These are phyloP conservation scores for Protomyces gravidus DNA, from an alignment of 1,139 yeast genomes.

Conservation along the genomic window DNA sequence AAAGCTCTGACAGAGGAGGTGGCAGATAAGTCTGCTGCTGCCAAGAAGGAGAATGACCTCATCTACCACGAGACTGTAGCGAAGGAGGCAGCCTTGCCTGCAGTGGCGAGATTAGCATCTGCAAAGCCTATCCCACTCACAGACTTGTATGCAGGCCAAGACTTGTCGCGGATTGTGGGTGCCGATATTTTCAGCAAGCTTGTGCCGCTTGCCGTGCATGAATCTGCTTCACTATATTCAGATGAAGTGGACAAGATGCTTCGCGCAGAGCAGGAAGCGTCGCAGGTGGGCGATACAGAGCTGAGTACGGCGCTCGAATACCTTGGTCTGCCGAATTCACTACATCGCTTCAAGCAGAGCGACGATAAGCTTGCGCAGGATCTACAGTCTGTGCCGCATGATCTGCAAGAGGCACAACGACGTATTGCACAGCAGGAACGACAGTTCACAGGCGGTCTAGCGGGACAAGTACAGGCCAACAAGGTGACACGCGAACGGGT, in stretches of 20 bases:
- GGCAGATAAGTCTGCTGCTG: slow-evolving; percentile 47
- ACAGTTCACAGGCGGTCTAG: slow-evolving; percentile 6
- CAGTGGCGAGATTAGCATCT: slow-evolving; percentile 69
- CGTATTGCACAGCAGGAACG: slow-evolving; percentile 31
- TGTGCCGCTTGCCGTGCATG: slow-evolving; percentile 82
- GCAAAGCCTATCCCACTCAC: slow-evolving; percentile 63
- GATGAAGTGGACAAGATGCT: slow-evolving; percentile 80
- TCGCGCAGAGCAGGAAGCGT: slow-evolving; percentile 68
- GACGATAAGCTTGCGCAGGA: slow-evolving; percentile 19
- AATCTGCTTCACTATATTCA: slow-evolving; percentile 76
- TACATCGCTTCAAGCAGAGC: slow-evolving; percentile 50
- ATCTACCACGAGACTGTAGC: slow-evolving; percentile 80
- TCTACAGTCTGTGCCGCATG: slow-evolving; percentile 1
- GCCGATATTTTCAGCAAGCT: slow-evolving; percentile 65
- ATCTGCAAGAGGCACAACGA: slow-evolving; percentile 1
- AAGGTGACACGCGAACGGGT: slow-evolving; percentile 25
- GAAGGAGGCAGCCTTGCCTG: slow-evolving; percentile 51
- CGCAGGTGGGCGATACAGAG: slow-evolving; percentile 77
- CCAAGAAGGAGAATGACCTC: slow-evolving; percentile 80
- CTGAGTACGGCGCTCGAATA: slow-evolving; percentile 72
- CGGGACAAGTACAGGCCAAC: not conserved
- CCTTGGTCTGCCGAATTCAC: slow-evolving; percentile 66
- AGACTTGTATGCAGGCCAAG: slow-evolving; percentile 49
- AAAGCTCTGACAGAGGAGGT: slow-evolving; percentile 40
- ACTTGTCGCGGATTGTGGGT: slow-evolving; percentile 50